A percentile compares a stretch with the other conserved stretches of the same genome.
Conservation (phyloP, 2,329 filamentous ascomycete species). For the Microcyclosporella mali region DNA sequence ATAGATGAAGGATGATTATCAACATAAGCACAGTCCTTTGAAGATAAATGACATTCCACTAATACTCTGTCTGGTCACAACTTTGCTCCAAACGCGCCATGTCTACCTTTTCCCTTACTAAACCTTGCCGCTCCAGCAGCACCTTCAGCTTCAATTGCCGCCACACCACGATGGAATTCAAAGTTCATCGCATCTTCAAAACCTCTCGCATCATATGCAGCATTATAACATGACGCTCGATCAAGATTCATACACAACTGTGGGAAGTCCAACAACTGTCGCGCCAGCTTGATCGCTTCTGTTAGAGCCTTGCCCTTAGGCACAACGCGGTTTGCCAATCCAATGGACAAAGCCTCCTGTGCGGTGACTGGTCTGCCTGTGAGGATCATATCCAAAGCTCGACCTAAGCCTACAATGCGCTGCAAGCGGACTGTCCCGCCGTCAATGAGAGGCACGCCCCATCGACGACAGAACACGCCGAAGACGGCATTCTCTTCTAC, state of each 20-base stretch:
- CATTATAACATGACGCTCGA: constrained; percentile 45
- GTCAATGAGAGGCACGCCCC: constrained; percentile 48
- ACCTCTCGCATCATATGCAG: constrained; percentile 43
- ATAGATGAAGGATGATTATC: too few relatives aligned
- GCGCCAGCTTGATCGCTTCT: constrained; percentile 45
- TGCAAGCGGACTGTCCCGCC: constrained; percentile 50
- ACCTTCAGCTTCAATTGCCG: constrained; percentile 41
- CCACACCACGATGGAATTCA: constrained; percentile 43
- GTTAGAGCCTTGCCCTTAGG: constrained; percentile 45
- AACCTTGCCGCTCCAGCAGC: constrained; percentile 38
- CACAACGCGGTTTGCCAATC: constrained; percentile 50
- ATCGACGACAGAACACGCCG: constrained; percentile 52
- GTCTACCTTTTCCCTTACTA: constrained; percentile 35
- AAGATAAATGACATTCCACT: too few relatives aligned
- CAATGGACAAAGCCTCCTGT: constrained; percentile 47
- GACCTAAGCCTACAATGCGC: constrained; percentile 46
- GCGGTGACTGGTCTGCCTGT: constrained; percentile 48
- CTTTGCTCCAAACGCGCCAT: constrained; percentile 30
- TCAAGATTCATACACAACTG: constrained; percentile 50
- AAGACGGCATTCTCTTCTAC: constrained; percentile 50
- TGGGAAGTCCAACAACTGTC: constrained; percentile 45
- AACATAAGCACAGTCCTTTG: too few relatives aligned
- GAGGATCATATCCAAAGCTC: constrained; percentile 53
- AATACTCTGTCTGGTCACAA: too few relatives aligned
- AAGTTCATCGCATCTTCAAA: constrained; percentile 47